A percentile compares a stretch with the other conserved stretches of the same genome.
phyloP scores from a whole-genome alignment of 768 basidiomycete genomes.

The Mycena vulgaris region DNA sequence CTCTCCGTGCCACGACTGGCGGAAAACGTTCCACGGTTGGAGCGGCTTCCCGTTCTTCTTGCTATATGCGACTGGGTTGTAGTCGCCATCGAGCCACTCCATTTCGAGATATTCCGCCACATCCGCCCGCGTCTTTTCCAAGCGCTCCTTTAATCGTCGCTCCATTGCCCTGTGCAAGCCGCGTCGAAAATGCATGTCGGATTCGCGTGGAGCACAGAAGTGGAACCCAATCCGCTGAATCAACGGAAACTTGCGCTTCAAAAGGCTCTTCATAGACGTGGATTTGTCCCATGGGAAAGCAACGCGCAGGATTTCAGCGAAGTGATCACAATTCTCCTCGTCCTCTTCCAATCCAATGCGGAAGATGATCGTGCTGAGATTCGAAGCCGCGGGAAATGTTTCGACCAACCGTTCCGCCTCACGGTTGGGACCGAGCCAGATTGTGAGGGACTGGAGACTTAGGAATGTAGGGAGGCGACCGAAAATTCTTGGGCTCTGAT shows the following conservation, averaged over 20 bases:
- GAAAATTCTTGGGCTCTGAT: background rate
- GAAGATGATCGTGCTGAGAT: conserved; percentile 7
- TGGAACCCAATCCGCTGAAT: background rate
- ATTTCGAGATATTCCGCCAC: conserved; percentile 15
- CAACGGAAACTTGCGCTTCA: conserved; percentile 15
- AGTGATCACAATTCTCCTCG: background rate
- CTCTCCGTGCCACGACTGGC: background rate
- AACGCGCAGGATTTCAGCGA: background rate
- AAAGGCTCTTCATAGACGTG: conserved; percentile 4
- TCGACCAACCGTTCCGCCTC: background rate
- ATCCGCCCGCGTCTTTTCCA: conserved; percentile 2
- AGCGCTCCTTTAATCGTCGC: conserved; percentile 5
- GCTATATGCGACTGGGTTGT: conserved; percentile 13
- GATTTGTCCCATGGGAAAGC: background rate
- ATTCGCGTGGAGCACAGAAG: background rate
- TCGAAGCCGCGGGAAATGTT: background rate
- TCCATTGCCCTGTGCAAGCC: conserved; percentile 20
- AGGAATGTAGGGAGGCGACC: background rate
- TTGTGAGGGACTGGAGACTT: conserved; percentile 1
- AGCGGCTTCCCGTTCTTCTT: conserved; percentile 18
- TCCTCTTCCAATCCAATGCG: background rate
- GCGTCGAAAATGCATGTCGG: conserved; percentile 19
- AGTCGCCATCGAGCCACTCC: conserved; percentile 6
- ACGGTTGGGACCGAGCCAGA: background rate
- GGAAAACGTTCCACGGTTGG: background rate